These are phyloP conservation scores for sorghum (Sorghum bicolor) DNA, from an alignment of 176 grass and related monocot species.

Conservation along the genomic window DNA sequence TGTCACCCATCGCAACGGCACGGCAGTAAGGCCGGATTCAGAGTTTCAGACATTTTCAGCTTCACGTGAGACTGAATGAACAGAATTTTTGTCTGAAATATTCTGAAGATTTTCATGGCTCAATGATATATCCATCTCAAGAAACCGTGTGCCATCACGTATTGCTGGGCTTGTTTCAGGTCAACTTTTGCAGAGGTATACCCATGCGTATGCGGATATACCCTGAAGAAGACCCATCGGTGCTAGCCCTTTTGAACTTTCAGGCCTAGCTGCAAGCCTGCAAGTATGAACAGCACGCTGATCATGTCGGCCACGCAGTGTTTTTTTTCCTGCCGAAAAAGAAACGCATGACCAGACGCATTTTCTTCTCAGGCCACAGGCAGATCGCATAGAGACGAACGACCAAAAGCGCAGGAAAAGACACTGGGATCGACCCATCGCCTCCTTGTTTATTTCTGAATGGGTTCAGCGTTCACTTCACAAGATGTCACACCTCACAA, in stretches of 20 bases:
- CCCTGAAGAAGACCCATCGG: neutral
- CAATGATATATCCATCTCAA: too few relatives aligned
- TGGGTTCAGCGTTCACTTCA: neutral
- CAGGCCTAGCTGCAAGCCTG: neutral
- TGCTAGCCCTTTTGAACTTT: neutral
- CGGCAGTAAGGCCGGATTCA: too few relatives aligned
- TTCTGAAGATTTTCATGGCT: too few relatives aligned
- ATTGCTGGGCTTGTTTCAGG: neutral
- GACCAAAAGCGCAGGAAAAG: neutral
- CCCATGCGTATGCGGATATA: neutral
- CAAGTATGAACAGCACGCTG: neutral
- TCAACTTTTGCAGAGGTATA: neutral
- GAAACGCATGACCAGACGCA: neutral
- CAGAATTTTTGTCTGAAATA: too few relatives aligned
- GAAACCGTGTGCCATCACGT: neutral
- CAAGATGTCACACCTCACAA: slow-evolving; percentile 18
- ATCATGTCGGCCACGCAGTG: slow-evolving; percentile 26
- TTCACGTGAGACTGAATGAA: too few relatives aligned
- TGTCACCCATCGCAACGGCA: too few relatives aligned
- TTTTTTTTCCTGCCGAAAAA: neutral
- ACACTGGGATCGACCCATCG: neutral
- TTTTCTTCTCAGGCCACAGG: neutral
- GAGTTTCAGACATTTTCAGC: neutral
- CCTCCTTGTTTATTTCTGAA: slow-evolving; percentile 12
- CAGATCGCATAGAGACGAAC: too few relatives aligned